Base-by-base conservation (phyloP, 1,284 basidiomycete genomes). In the Leccinum griseonigrum region DNA sequence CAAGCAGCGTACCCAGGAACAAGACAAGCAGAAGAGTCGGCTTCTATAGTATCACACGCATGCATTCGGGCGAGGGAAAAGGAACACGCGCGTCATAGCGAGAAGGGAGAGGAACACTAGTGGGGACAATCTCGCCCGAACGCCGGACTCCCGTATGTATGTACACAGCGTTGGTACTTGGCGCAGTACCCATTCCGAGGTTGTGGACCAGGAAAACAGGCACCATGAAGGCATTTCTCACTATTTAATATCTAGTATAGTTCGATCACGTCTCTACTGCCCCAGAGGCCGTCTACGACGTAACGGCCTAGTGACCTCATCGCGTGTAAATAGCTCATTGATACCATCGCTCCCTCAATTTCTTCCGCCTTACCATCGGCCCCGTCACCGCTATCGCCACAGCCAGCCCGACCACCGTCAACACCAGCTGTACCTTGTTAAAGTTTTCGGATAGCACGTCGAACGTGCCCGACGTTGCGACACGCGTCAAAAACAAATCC, bases 391-490 rank as follows among this genome's bases (percentile, higher is more conserved):
- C 71, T 62, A 98, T 93, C 3, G 90, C 95, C 3, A 85, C 73
- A 0, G 80, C 81, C 59, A 99, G 75, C 0, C 84, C 93, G 0
- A 78, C 76, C 14, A 97, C 85, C 0, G 95, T 98, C 51, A 95
- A 74, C 63, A 97, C 84, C 32, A 99, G 81, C 76, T 99, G 97
- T 0, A 80, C 79, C 80, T 98, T 98, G 79, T 98, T 98, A 77
- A 99, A 99, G 70, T 83, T 85, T 75, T 93, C 87, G 71, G 85
- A 92, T 13, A 97, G 83, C n/a, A 97, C 87, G 72, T 99, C 97
- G 71, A 99, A 99, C 29, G 93, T 94, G 29, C 87, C 88, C 3
- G 92, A 94, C 0, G 97, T 95, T 43, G 92, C 85, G 4, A 94
- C 83, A 14, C 93, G 84, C 6, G 92, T 92, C 32, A 86, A 78